Evolutionary conservation across 2,329 filamentous ascomycete genomes (phyloP), one percentile per base, ranked within the genome.

Genomic region (Beauveria bassiana): DNA sequence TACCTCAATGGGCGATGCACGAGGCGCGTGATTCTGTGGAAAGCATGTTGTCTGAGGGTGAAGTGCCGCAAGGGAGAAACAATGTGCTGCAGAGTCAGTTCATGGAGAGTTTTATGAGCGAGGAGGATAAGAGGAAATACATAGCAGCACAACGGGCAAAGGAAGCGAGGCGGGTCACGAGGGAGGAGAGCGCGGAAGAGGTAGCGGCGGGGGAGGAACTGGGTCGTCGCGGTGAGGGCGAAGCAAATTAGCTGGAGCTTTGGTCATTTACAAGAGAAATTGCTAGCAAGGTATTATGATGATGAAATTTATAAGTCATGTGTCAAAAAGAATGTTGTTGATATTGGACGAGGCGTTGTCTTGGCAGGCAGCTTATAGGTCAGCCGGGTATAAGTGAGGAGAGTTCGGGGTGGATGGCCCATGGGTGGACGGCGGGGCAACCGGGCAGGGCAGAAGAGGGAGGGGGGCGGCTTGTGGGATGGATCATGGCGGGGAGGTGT

Each of bases 91-190:
- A 87, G 69, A 88, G 89, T 0, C 81, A 84, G 14, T 79, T 84
- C 47, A 85, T 92, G 53, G 88, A 93, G 68, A 89, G 83, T 68
- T 84, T 93, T 68, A 90, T 96, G 84, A 85, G 85, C 64, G 86
- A 88, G 7, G 90, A 95, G 71, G 90, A 93, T 69, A 83, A 85
- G 42, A 82, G 81, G 65, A 89, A 91, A 69, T 90, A 92, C 70
- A 82, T 86, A 68, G 82, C 90, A 68, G 86, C 87, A 2, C 88
- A 89, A 69, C 79, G 81, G 47, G 79, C 74, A 26, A 51, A 52
- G n/a, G 58, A 43, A 28, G 4, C 12, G 31, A 28, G 40, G 49
- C 20, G 46, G 50, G 43, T 42, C 24, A 51, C 12, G 24, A 42
- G 1, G 40, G 46, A 22, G 34, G 22, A 14, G 56, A 24, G 12